A percentile compares a stretch with the other conserved stretches of the same genome.
Evolutionary conservation across 352 stramenopile species (phyloP).

Genomic region (Pythium diclinum): DNA sequence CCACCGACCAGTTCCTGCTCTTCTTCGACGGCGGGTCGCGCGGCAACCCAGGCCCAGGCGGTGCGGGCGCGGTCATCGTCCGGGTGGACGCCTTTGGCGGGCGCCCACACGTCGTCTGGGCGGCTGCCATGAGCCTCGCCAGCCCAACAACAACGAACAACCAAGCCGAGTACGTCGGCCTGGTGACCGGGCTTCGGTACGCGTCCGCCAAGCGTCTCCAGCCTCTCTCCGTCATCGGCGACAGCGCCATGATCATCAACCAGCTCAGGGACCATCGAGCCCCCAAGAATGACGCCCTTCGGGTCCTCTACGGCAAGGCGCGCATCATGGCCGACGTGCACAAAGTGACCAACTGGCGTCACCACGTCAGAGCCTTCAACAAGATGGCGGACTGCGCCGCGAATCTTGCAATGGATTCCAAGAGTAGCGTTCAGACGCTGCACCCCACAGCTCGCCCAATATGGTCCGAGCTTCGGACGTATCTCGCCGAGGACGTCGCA

Average conservation of each 20-base stretch:
- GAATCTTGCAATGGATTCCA: conserved; percentile 5
- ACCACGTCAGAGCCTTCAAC: conserved; percentile 1
- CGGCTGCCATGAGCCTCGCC: not conserved
- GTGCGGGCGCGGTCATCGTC: not conserved
- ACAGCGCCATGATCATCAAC: conserved; percentile 1
- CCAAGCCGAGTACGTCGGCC: not conserved
- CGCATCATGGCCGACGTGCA: not conserved
- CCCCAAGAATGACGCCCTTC: not conserved
- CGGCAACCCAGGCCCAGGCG: not conserved
- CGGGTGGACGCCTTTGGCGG: not conserved
- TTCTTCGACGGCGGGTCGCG: conserved; percentile 4
- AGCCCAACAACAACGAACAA: conserved; percentile 4
- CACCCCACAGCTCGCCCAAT: too few relatives aligned
- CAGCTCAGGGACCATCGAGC: not conserved
- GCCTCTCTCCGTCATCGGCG: not conserved
- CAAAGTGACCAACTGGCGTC: not conserved
- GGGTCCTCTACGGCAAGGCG: not conserved
- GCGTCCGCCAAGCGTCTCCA: not conserved
- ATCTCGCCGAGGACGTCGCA: too few relatives aligned
- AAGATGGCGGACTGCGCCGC: conserved; percentile 5
- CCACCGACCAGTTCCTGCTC: not conserved
- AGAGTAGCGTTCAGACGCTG: not conserved
- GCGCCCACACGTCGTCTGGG: not conserved
- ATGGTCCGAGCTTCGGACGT: too few relatives aligned
- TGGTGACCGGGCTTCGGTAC: not conserved